Evolutionary conservation across 805 yeast species (phyloP), one percentile per base, ranked within the genome.

Genomic region (Teunomyces funiuensis): DNA sequence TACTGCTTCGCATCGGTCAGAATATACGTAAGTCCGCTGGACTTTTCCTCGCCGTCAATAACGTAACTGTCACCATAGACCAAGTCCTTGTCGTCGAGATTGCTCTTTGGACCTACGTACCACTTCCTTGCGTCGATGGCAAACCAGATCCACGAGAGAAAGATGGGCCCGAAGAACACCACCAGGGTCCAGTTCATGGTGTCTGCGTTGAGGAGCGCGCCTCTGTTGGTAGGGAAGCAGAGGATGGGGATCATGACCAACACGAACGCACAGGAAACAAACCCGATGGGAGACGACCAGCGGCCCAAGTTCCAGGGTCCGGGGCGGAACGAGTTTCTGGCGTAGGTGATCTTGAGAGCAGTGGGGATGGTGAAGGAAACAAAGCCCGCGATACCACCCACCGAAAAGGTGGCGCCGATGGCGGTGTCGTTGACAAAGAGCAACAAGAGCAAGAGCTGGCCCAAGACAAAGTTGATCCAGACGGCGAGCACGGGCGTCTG

Each of bases 251-350:
- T 68, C 85, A 79, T 79, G 36, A 79, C 58, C 0, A 61, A 39
- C 5, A 79, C 81, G 53, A 76, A 79, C 1, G 75, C 65, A 38
- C 66, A 66, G 1, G 80, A 73, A n/a, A 74, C 44, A 28, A 60
- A 47, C 19, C 84, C 84, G 22, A 72, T 60, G 7, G 77, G 72
- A n/a, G 63, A 53, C 8, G 81, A 71, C 50, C 58, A 72, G 37
- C 54, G 60, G 14, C 88, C 88, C 46, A 83, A 65, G 57, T 74
- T 66, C 82, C 85, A 82, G 4, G 88, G 88, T 2, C 88, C 88
- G 1, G 77, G 79, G 47, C 63, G 63, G 65, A 82, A 83, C 1
- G 67, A 60, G 28, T 72, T 63, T 42, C 76, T 61, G 3, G 81
- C 74, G 52, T 74, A 76, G 3, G 82, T 74, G 51, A 79, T 74